Base-by-base conservation (phyloP, 129 eudicot species). In the Helianthus tuberosus region DNA sequence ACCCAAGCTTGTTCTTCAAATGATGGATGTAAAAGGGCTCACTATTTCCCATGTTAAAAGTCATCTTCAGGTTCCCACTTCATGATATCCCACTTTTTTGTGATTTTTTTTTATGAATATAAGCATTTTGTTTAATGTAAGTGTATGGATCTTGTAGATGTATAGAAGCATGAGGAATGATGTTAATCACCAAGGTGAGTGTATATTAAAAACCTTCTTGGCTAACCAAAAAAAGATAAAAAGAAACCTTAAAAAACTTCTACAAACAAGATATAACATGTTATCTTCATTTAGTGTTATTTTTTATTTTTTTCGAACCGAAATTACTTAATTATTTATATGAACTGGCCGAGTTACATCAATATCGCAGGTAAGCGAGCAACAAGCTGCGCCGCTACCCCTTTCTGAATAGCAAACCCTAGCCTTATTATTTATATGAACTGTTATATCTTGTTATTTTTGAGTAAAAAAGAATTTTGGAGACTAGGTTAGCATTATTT, bases 11-110 rank as follows among this genome's bases (percentile, higher is more conserved):
- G 93, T 93, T 80, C 92, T 89, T 59, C 96, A 90, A 84, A 39
- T 84, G 81, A 93, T 93, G 98, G 96, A 90, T 83, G 96, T 90
- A n/a, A 88, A 89, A 81, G 98, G 98, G 50, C 91, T 93, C 48
- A 88, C 98, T 75, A 90, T 93, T 81, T 93, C 98, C 66, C 98
- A 93, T 88, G 98, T 93, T 73, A 93, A 93, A 88, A 93, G 98
- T 80, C 98, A 93, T 88, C 96, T 93, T 64, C 98, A 93, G 96
- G 98, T 68, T 47, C 13, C 25, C 20, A 43, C 41, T 16, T 69
- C 14, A 43, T 50, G 52, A 17, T 51, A 49, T 13, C 35, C 46
- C 23, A 12, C 8, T 3, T 5, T 62, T 29, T 49, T n/a, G 11
- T n/a, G 15, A 25, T 0, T 8, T 43, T 15, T 29, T 17, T 20